Evolutionary conservation across 495 filamentous ascomycete species (phyloP).

Genomic region (Baudoinia panamericana): DNA sequence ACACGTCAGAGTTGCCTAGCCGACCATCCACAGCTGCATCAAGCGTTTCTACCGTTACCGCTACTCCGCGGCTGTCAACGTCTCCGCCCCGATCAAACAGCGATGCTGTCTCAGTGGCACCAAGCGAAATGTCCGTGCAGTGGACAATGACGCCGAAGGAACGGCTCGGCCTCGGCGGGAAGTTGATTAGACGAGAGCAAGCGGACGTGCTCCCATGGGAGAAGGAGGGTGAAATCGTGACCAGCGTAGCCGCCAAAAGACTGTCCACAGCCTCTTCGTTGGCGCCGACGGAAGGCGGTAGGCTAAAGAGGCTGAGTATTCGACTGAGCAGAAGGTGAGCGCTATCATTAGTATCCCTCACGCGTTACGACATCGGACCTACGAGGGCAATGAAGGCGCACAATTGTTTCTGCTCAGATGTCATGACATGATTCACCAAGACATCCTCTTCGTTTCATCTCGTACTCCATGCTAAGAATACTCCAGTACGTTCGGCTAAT

Average conservation of each 20-base stretch:
- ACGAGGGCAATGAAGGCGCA: no score
- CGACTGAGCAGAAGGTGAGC: conserved; percentile 9
- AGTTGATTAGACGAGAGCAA: conserved; percentile 13
- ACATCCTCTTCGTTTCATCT: no score
- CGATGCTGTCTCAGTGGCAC: conserved; percentile 18
- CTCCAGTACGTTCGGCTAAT: no score
- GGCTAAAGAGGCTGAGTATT: conserved; percentile 15
- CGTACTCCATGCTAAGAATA: no score
- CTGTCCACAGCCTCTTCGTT: not conserved
- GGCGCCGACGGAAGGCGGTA: not conserved
- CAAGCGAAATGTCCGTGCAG: conserved; percentile 24
- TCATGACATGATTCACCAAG: no score
- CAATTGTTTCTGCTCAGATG: no score
- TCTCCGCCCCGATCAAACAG: conserved; percentile 3
- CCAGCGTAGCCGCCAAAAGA: not conserved
- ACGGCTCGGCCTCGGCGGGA: conserved; percentile 26
- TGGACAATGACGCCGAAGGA: conserved; percentile 27
- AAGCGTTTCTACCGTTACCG: not conserved
- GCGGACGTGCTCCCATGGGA: conserved; percentile 26
- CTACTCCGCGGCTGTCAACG: not conserved
- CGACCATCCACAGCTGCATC: conserved; percentile 4
- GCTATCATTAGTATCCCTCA: no score
- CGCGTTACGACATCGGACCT: no score
- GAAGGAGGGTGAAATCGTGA: not conserved
- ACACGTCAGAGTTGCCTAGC: not conserved